These are phyloP conservation scores for Alternaria burnsii DNA, from an alignment of 2,329 filamentous ascomycete species.

Conservation along the genomic window DNA sequence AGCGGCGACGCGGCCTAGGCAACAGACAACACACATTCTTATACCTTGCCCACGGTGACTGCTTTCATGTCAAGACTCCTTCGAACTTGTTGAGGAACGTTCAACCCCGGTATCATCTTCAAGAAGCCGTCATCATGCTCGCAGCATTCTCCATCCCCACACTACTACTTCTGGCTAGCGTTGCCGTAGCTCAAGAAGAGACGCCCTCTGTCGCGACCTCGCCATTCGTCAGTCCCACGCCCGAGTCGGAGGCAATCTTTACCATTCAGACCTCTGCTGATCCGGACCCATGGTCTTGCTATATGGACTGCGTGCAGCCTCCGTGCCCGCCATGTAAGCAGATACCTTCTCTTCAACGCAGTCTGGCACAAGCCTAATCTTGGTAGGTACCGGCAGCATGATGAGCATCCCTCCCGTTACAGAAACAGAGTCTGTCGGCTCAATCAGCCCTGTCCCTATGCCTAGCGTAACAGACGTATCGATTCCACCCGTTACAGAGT, in stretches of 20 bases:
- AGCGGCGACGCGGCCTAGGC: slow-evolving; percentile 19
- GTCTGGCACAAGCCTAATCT: slow-evolving; percentile 8
- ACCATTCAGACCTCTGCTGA: slow-evolving; percentile 42
- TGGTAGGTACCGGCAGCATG: slow-evolving; percentile 17
- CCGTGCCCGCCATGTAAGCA: slow-evolving; percentile 43
- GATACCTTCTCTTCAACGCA: not conserved
- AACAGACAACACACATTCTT: slow-evolving; percentile 3
- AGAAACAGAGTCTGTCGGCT: not conserved
- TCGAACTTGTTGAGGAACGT: not conserved
- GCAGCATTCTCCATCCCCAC: slow-evolving; percentile 30
- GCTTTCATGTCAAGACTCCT: not conserved
- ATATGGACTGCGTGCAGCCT: slow-evolving; percentile 37
- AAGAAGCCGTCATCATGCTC: slow-evolving; percentile 34
- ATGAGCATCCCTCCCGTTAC: slow-evolving; percentile 15
- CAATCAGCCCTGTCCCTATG: not conserved
- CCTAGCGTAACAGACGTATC: slow-evolving; percentile 25
- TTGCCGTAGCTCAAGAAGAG: slow-evolving; percentile 23
- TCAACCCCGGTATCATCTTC: not conserved
- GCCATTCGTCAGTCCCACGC: slow-evolving; percentile 20
- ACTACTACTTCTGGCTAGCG: slow-evolving; percentile 41
- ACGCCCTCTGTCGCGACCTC: slow-evolving; percentile 25
- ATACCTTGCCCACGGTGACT: slow-evolving; percentile 1
- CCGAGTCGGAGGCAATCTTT: slow-evolving; percentile 33
- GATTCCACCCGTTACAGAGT: slow-evolving; percentile 2
- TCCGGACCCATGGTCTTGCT: slow-evolving; percentile 28